Percentiles rank a stretch among this genome's conserved stretches.
These are phyloP conservation scores for Pythium inflatum DNA, from an alignment of 352 stramenopile species.

Conservation along the genomic window DNA sequence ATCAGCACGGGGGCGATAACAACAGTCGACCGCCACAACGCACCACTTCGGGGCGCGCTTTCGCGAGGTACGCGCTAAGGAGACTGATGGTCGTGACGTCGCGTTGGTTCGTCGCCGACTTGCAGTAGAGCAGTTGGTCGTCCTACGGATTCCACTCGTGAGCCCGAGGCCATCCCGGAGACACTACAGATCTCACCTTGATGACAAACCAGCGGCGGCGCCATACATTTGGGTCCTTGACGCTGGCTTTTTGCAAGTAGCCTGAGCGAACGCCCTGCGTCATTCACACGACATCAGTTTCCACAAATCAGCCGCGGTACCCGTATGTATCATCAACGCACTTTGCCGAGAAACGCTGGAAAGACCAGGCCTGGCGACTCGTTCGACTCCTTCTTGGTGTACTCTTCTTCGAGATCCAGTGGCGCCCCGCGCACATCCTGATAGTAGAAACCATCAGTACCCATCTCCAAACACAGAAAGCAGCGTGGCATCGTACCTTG, in stretches of 20 bases:
- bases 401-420: constrained; percentile 65
- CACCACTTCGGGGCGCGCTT: constrained; percentile 76
- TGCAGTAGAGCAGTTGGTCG: constrained; percentile 86
- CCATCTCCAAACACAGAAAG: no score
- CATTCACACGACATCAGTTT: background rate
- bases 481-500: no score
- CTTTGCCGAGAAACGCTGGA: constrained; percentile 74
- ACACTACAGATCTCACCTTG: constrained; percentile 50
- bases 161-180: no score
- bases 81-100: constrained; percentile 84
- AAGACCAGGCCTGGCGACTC: constrained; percentile 62
- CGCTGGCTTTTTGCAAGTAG: constrained; percentile 82
- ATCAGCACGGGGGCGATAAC: no score
- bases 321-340: no score
- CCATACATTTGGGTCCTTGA: constrained; percentile 80
- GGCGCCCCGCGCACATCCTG: constrained; percentile 74
- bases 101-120: constrained; percentile 79
- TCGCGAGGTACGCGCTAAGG: constrained; percentile 73
- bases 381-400: constrained; percentile 36
- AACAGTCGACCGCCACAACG: no score
- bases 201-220: constrained; percentile 87
- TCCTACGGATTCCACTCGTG: constrained; percentile 43
- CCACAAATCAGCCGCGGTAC: no score
- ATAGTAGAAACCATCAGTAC: no score
- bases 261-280: constrained; percentile 70